A percentile compares a stretch with the other conserved stretches of the same genome.
These are phyloP conservation scores for Yarrowia divulgata DNA, from an alignment of 805 yeast species.

Conservation along the genomic window DNA sequence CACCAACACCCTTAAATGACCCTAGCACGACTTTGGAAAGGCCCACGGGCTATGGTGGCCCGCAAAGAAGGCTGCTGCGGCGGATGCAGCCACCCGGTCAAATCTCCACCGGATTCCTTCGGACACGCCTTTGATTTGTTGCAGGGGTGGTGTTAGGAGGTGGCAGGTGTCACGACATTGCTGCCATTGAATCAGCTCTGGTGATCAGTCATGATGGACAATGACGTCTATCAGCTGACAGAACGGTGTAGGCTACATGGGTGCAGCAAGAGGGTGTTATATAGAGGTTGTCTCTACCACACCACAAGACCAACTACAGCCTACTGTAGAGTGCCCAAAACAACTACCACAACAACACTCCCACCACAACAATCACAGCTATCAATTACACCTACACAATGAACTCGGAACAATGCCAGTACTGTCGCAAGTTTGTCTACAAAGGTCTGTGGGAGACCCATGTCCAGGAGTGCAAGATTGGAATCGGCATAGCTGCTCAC, in stretches of 20 bases:
- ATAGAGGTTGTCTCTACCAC: neutral
- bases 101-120: neutral
- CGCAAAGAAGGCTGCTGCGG: constrained; percentile 2
- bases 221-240: neutral
- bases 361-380: constrained; percentile 49
- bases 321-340: too few species aligned
- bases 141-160: constrained; percentile 5
- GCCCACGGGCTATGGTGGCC: neutral
- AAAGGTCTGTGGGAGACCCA: constrained; percentile 24
- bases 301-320: too few species aligned
- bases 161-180: neutral
- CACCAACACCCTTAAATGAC: neutral
- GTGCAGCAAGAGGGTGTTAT: too few species aligned
- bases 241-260: too few species aligned
- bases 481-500: constrained; percentile 13
- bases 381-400: neutral
- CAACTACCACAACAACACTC: neutral
- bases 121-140: constrained; percentile 14
- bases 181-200: too few species aligned
- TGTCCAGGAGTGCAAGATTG: constrained; percentile 28
- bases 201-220: too few species aligned
- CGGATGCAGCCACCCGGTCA: neutral
- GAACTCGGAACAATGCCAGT: constrained; percentile 30
- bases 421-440: constrained; percentile 31
- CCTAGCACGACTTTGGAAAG: neutral